Evolutionary conservation across 306 rosid species (phyloP), one percentile per base, ranked within the genome.

Genomic region (Canavalia gladiata): DNA sequence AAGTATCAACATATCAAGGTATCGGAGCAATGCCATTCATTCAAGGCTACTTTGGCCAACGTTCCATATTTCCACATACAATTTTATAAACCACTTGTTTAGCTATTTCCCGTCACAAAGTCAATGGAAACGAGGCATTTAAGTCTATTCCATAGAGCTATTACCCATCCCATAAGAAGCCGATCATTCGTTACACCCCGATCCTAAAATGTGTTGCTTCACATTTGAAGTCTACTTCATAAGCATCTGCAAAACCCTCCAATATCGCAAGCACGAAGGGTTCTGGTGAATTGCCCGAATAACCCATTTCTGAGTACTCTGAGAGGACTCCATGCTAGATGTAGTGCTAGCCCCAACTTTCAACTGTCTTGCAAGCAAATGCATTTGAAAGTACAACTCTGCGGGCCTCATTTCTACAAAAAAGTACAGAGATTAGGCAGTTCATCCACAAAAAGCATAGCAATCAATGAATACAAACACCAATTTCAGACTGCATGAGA

Each of bases 341-440:
- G 74, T 43, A 60, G 87, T 8, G 75, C 47, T 82, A 6, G 84
- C 49, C 1, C 82, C 84, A 69, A 33, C 86, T 74, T 81, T 87
- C 58, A 83, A 69, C 73, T 88, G 89, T 57, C 67, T 87, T 60
- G 95, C 95, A 82, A 91, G 86, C 79, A 95, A 80, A 90, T 95
- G 97, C 97, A 93, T 90, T 76, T 90, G 99, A 84, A 95, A 92
- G 76, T 86, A 90, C 71, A 95, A 87, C 85, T 95, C 99, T 1
- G 97, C 93, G 43, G 95, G 94, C 87, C 93, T 95, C 90, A 76
- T 82, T 76, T 88, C 97, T 94, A 83, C 33, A 7, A 67, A n/a
- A 78, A 2, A 78, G 25, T 10, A 56, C 59, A 81, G 5, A 81
- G 7, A 66, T 45, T 8, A 58, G 71, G 35, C 13, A 25, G 51